phyloP scores from a whole-genome alignment of 2,329 filamentous ascomycete species.

The Simplicillium sp. region DNA sequence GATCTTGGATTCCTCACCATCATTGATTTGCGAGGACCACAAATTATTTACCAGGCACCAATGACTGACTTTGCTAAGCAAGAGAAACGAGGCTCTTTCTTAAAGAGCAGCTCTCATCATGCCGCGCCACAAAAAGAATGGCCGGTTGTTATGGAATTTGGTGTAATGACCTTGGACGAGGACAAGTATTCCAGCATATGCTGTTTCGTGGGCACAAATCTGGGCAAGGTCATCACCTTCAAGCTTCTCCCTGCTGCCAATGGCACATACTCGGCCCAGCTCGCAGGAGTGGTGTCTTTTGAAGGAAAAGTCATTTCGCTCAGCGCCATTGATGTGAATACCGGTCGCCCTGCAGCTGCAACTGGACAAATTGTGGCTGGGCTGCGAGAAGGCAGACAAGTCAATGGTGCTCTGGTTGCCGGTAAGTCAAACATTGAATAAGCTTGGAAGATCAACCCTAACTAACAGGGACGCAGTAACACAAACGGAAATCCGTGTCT shows the following conservation, averaged over 20 bases:
- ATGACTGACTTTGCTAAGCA: slow-evolving; percentile 65
- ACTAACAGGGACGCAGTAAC: slow-evolving; percentile 37
- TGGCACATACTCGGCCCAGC: slow-evolving; percentile 57
- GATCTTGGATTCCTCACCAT: slow-evolving; percentile 73
- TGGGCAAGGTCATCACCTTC: slow-evolving; percentile 78
- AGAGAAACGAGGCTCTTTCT: slow-evolving; percentile 69
- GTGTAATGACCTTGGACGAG: slow-evolving; percentile 86
- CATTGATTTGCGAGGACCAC: slow-evolving; percentile 79
- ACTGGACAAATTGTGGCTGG: slow-evolving; percentile 67
- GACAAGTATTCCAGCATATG: slow-evolving; percentile 92
- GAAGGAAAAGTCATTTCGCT: slow-evolving; percentile 67
- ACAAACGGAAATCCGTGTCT: slow-evolving; percentile 72
- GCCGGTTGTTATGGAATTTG: slow-evolving; percentile 79
- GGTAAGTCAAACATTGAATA: slow-evolving; percentile 35
- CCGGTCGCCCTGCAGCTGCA: slow-evolving; percentile 66
- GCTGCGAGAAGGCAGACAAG: slow-evolving; percentile 62
- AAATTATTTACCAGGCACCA: slow-evolving; percentile 68
- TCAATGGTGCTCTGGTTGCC: slow-evolving; percentile 73
- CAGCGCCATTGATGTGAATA: slow-evolving; percentile 68
- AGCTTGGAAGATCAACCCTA: neutral
- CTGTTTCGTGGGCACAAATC: slow-evolving; percentile 81
- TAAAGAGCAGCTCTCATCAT: slow-evolving; percentile 29
- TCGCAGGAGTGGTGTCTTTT: slow-evolving; percentile 57
- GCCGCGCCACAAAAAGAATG: slow-evolving; percentile 49
- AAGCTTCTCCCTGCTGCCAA: slow-evolving; percentile 73